Conservation (phyloP, 2,329 filamentous ascomycete species). For the Chaetomiaceae sp. region DNA sequence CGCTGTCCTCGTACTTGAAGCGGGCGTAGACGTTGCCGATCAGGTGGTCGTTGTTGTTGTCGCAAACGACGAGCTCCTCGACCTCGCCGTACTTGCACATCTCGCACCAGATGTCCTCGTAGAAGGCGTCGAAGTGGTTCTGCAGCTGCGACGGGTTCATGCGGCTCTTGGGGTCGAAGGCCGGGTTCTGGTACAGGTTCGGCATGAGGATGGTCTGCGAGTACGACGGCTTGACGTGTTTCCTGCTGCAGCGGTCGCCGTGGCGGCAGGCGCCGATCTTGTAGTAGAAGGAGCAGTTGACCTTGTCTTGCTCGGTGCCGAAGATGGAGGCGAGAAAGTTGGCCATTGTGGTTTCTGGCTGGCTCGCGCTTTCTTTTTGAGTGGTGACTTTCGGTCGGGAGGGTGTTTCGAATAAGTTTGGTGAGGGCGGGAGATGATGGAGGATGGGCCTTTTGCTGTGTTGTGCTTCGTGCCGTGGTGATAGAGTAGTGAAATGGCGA, state of each 20-base stretch:
- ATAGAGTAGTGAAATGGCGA: background rate
- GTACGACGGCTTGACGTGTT: conserved; percentile 99
- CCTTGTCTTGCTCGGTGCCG: conserved; percentile 98
- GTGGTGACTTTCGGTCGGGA: too few species aligned
- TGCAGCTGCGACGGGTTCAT: conserved; percentile 96
- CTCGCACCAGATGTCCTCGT: conserved; percentile 99
- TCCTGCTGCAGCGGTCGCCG: conserved; percentile 95
- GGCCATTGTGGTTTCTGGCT: conserved; percentile 57
- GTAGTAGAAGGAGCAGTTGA: conserved; percentile 99
- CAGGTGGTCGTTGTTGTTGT: conserved; percentile 99
- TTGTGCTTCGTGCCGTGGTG: too few species aligned
- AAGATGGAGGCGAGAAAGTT: conserved; percentile 99
- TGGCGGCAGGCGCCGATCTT: conserved; percentile 99
- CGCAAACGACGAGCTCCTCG: conserved; percentile 96
- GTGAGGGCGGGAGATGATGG: background rate
- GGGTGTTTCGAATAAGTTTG: too few species aligned
- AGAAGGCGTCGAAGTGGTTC: conserved; percentile 99
- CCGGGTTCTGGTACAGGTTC: conserved; percentile 98
- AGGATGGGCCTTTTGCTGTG: too few species aligned
- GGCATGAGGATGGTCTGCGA: conserved; percentile 95
- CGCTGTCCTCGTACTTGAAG: conserved; percentile 99
- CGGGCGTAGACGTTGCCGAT: conserved; percentile 99
- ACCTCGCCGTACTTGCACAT: conserved; percentile 98
- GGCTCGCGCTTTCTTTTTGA: background rate
- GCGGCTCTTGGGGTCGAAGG: conserved; percentile 92